These are phyloP conservation scores for Lodderomyces oxycetoniae DNA, from an alignment of 1,139 yeast species.

Conservation along the genomic window DNA sequence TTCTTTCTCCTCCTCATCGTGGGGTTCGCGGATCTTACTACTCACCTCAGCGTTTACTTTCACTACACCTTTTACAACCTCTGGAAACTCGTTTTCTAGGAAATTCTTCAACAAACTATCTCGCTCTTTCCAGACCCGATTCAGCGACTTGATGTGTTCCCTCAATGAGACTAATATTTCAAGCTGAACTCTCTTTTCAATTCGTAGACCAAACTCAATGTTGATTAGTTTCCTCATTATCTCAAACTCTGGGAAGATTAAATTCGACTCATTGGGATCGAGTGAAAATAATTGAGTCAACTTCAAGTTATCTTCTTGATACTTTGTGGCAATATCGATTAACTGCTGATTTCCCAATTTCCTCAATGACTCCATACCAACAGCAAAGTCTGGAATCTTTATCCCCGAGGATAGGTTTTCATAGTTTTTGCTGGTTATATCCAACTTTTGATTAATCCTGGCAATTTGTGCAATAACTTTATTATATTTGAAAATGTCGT, in stretches of 20 bases:
- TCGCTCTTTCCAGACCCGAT: slow-evolving; percentile 38
- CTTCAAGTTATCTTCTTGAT: slow-evolving; percentile 15
- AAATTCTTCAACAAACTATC: slow-evolving; percentile 38
- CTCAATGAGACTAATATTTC: slow-evolving; percentile 33
- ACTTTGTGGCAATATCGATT: slow-evolving; percentile 14
- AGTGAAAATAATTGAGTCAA: slow-evolving; percentile 27
- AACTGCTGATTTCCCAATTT: slow-evolving; percentile 21
- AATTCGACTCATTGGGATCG: slow-evolving; percentile 18
- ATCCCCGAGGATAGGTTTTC: slow-evolving; percentile 24
- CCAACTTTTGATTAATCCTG: slow-evolving; percentile 25
- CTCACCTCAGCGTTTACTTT: slow-evolving; percentile 18
- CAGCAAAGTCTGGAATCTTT: slow-evolving; percentile 26
- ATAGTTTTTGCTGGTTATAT: slow-evolving; percentile 19
- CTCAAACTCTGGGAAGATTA: slow-evolving; percentile 29
- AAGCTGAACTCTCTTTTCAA: slow-evolving; percentile 31
- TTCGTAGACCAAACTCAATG: slow-evolving; percentile 31
- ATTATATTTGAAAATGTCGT: slow-evolving; percentile 29
- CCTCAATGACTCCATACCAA: slow-evolving; percentile 29
- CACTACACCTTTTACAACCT: slow-evolving; percentile 29
- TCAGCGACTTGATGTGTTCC: slow-evolving; percentile 28
- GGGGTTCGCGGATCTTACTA: slow-evolving; percentile 10
- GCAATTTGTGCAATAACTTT: slow-evolving; percentile 27
- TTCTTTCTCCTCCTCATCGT: slow-evolving; percentile 12
- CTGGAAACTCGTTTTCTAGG: slow-evolving; percentile 27
- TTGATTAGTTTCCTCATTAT: slow-evolving; percentile 30